Conservation (phyloP, 2,329 filamentous ascomycete genomes). For the Capronia americana region DNA sequence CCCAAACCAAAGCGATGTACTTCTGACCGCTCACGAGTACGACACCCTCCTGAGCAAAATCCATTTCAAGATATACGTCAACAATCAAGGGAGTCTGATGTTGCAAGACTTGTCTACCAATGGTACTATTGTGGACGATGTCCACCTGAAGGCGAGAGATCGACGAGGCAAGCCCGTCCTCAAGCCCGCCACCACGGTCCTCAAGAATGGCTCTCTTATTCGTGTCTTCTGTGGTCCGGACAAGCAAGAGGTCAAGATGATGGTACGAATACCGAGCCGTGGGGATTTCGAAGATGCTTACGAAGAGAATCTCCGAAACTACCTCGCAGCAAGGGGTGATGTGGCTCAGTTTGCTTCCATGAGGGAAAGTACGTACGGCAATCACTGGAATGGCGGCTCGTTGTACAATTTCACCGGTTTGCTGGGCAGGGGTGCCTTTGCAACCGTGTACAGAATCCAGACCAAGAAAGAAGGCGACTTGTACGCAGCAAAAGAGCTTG, state of each 20-base stretch:
- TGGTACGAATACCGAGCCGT: slow-evolving; percentile 81
- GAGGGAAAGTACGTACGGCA: slow-evolving; percentile 59
- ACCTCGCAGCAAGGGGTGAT: slow-evolving; percentile 57
- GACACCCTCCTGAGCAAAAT: slow-evolving; percentile 83
- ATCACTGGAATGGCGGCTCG: slow-evolving; percentile 81
- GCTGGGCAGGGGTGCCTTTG: slow-evolving; percentile 94
- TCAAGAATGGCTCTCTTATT: slow-evolving; percentile 75
- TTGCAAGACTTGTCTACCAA: slow-evolving; percentile 95
- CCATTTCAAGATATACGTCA: slow-evolving; percentile 95
- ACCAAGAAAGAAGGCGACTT: slow-evolving; percentile 81
- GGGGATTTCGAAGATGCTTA: slow-evolving; percentile 73
- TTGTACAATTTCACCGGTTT: slow-evolving; percentile 82
- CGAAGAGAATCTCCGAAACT: slow-evolving; percentile 70
- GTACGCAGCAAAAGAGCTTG: slow-evolving; percentile 91
- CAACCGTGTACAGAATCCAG: slow-evolving; percentile 88
- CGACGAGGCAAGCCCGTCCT: slow-evolving; percentile 25
- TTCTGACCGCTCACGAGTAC: slow-evolving; percentile 71
- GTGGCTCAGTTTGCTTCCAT: slow-evolving; percentile 42
- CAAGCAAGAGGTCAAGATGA: slow-evolving; percentile 74
- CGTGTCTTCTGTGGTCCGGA: slow-evolving; percentile 63
- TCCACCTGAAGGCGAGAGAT: slow-evolving; percentile 61
- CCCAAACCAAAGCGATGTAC: slow-evolving; percentile 70
- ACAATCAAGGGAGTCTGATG: slow-evolving; percentile 85
- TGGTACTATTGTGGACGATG: slow-evolving; percentile 83
- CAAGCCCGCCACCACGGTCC: slow-evolving; percentile 62